These are phyloP conservation scores for Cutaneotrichosporon dermatis DNA, from an alignment of 1,284 basidiomycete genomes.

Conservation along the genomic window DNA sequence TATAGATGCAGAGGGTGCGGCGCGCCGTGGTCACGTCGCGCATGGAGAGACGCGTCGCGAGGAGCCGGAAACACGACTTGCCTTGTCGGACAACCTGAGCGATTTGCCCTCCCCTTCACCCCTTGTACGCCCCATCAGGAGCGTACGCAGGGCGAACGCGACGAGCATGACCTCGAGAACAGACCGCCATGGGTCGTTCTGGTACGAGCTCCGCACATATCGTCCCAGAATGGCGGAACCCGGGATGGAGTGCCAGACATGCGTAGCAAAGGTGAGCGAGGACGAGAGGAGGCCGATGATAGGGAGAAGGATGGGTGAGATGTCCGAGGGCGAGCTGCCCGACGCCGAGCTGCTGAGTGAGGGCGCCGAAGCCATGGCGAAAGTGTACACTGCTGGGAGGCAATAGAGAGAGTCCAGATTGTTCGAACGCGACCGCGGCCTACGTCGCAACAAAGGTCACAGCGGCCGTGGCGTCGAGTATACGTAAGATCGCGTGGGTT, in stretches of 20 bases:
- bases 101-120: constrained; percentile 65
- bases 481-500: too few relatives aligned
- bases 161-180: constrained; percentile 85
- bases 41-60: too few relatives aligned
- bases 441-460: too few relatives aligned
- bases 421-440: too few relatives aligned
- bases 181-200: constrained; percentile 86
- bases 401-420: too few relatives aligned
- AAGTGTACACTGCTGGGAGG: background rate
- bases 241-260: constrained; percentile 57
- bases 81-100: constrained; percentile 85
- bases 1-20: too few relatives aligned
- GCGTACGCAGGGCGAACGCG: constrained; percentile 81
- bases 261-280: constrained; percentile 23
- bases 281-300: constrained; percentile 35
- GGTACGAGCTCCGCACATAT: constrained; percentile 77
- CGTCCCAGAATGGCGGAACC: constrained; percentile 85
- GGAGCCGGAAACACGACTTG: constrained; percentile 33
- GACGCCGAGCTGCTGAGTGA: background rate
- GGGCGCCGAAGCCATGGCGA: constrained; percentile 1
- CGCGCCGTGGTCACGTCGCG: too few relatives aligned
- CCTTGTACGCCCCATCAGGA: constrained; percentile 82
- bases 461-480: too few relatives aligned
- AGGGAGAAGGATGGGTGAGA: constrained; percentile 40
- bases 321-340: constrained; percentile 23